phyloP scores from a whole-genome alignment of 2,329 filamentous ascomycete species.

The Fusarium siculi region DNA sequence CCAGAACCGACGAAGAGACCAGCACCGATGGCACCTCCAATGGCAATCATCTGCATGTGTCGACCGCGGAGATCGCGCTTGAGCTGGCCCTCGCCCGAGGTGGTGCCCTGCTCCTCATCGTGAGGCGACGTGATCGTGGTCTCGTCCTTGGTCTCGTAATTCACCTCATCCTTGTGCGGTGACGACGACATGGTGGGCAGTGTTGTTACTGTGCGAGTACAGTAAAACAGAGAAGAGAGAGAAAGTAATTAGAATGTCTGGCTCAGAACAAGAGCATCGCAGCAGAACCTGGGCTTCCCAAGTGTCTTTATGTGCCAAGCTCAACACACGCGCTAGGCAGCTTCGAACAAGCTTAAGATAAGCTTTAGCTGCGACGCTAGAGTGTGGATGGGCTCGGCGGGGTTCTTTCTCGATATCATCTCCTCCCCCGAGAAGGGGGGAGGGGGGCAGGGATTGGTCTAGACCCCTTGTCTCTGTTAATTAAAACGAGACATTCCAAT shows the following conservation, averaged over 20 bases:
- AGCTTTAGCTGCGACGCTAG: constrained; percentile 15
- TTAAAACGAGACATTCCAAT: constrained; percentile 5
- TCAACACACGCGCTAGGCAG: not conserved
- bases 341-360: constrained; percentile 28
- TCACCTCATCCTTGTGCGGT: constrained; percentile 23
- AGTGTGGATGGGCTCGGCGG: not conserved
- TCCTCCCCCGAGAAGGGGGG: constrained; percentile 15
- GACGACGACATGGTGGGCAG: constrained; percentile 14
- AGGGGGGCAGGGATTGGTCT: constrained; percentile 8
- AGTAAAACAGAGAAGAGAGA: not conserved
- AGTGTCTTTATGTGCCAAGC: constrained; percentile 21
- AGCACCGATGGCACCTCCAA: constrained; percentile 70
- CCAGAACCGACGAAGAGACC: constrained; percentile 90
- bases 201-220: not conserved
- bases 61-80: constrained; percentile 77
- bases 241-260: not conserved
- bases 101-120: constrained; percentile 26
- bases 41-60: constrained; percentile 98
- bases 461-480: constrained; percentile 1
- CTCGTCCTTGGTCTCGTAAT: constrained; percentile 27
- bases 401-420: constrained; percentile 20
- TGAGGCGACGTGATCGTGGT: constrained; percentile 13
- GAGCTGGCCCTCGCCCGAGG: constrained; percentile 24
- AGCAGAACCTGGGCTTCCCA: not conserved
- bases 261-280: not conserved